Evolutionary conservation across 371 early-diverging fungal species (phyloP).

Genomic region (Mucor plumbeus): DNA sequence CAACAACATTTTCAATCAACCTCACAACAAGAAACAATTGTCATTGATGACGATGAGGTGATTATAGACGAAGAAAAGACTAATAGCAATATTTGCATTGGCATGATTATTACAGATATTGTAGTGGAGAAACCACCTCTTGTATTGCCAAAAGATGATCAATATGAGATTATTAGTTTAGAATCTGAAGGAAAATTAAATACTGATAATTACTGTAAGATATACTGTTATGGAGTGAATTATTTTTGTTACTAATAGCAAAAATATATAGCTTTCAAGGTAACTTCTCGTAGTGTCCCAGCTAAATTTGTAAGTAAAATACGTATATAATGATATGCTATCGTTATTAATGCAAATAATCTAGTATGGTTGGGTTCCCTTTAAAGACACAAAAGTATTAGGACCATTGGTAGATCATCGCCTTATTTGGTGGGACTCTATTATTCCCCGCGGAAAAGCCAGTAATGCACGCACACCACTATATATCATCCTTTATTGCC

Average conservation of each 20-base stretch:
- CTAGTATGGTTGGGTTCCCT: slow-evolving; percentile 56
- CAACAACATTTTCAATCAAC: background rate
- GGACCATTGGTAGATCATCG: slow-evolving; percentile 46
- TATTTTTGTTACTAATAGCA: background rate
- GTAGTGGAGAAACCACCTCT: slow-evolving; percentile 34
- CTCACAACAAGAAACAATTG: background rate
- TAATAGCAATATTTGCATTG: slow-evolving; percentile 42
- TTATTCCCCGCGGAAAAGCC: slow-evolving; percentile 48
- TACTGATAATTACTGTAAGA: slow-evolving; percentile 42
- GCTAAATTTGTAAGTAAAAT: slow-evolving; percentile 34
- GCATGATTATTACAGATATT: slow-evolving; percentile 52
- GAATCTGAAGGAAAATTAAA: slow-evolving; percentile 43
- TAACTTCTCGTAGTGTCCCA: slow-evolving; percentile 29
- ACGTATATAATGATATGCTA: background rate
- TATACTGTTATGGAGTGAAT: background rate
- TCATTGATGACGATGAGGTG: slow-evolving; percentile 7
- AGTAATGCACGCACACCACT: slow-evolving; percentile 42
- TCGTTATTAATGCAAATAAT: background rate
- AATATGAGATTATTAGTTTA: slow-evolving; percentile 39
- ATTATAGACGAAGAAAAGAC: slow-evolving; percentile 34
- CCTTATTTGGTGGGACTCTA: slow-evolving; percentile 53
- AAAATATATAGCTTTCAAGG: slow-evolving; percentile 34
- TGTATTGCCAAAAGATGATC: slow-evolving; percentile 41
- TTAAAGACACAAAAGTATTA: slow-evolving; percentile 47
- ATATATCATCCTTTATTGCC: slow-evolving; percentile 48